Evolutionary conservation across 495 filamentous ascomycete species (phyloP).

Genomic region (Astrothelium macrocarpum): DNA sequence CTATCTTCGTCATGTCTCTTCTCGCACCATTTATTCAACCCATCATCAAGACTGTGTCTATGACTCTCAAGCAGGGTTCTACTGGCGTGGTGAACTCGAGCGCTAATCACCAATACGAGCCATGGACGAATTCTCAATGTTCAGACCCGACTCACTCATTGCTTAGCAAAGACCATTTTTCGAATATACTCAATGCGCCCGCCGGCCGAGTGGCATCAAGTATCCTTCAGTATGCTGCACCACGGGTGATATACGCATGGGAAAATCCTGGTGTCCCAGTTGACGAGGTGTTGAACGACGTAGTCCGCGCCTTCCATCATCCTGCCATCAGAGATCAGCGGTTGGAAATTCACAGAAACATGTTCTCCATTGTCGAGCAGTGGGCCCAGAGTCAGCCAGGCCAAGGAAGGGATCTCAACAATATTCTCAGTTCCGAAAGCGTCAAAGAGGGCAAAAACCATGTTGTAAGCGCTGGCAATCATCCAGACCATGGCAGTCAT

Average conservation of each 20-base stretch:
- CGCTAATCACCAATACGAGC: constrained; percentile 77
- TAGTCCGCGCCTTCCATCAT: constrained; percentile 76
- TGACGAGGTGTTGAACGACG: constrained; percentile 68
- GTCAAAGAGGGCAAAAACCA: constrained; percentile 76
- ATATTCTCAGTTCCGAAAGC: constrained; percentile 65
- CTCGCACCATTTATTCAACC: constrained; percentile 84
- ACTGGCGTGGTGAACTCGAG: constrained; percentile 68
- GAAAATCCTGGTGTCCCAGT: constrained; percentile 71
- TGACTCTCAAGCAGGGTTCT: constrained; percentile 73
- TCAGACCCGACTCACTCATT: constrained; percentile 91
- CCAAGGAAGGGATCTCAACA: constrained; percentile 53
- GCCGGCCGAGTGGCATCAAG: constrained; percentile 72
- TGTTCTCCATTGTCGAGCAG: constrained; percentile 71
- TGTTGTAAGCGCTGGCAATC: not conserved
- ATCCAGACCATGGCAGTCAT: constrained; percentile 1
- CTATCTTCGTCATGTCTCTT: constrained; percentile 79
- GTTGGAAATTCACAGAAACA: constrained; percentile 68
- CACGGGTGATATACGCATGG: constrained; percentile 83
- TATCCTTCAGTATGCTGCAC: constrained; percentile 74
- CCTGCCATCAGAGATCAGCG: constrained; percentile 63
- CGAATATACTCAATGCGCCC: constrained; percentile 80
- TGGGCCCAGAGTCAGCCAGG: constrained; percentile 64
- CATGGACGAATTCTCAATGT: constrained; percentile 78
- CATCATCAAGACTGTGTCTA: constrained; percentile 77
- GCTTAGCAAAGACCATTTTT: constrained; percentile 93